Evolutionary conservation across 352 stramenopile genomes (phyloP), one percentile per base, ranked within the genome.

Genomic region (Globisporangium echinulatum): DNA sequence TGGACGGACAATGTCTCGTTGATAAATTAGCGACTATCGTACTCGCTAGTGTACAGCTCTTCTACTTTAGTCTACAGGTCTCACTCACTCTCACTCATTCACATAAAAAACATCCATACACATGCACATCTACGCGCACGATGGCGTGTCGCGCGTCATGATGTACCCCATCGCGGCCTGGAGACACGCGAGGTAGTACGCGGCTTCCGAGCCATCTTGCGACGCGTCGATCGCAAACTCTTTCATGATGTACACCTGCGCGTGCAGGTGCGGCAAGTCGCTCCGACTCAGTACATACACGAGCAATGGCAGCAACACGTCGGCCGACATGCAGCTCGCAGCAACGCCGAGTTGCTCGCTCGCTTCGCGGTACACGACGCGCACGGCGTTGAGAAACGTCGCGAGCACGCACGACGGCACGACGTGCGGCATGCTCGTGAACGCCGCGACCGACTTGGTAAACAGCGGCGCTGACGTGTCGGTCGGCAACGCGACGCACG

Each of bases 91-190:
- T 50, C 52, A 61, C 51, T 54, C 47, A 58, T 14, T 53, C 25
- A 37, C 48, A 49, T 43, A 51, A 33, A 3, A 33, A 3, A 33
- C 25, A 33, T 3, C 0, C 25, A 33, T 33, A 3, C 25, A 33
- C 25, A 33, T 33, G n/a, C 54, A 70, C 56, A 55, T 38, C 49
- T 56, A 65, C 52, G 40, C 55, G n/a, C 58, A 58, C 52, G 48
- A 14, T 15, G 37, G 36, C 46, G n/a, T 5, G 25, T 63, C 46
- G 51, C 62, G 61, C 0, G 61, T 77, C 72, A 85, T 88, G 58
- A 91, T 87, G 77, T 91, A 91, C 52, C 80, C 74, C 66, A 91
- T 81, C 42, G 84, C 82, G 19, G 84, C 78, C 58, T 94, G 80
- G 36, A 92, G 66, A 17, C 83, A 90, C 46, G 84, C 84, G 50